Evolutionary conservation across 306 rosid species (phyloP), one percentile per base, ranked within the genome.

Genomic region (Alnus glutinosa): DNA sequence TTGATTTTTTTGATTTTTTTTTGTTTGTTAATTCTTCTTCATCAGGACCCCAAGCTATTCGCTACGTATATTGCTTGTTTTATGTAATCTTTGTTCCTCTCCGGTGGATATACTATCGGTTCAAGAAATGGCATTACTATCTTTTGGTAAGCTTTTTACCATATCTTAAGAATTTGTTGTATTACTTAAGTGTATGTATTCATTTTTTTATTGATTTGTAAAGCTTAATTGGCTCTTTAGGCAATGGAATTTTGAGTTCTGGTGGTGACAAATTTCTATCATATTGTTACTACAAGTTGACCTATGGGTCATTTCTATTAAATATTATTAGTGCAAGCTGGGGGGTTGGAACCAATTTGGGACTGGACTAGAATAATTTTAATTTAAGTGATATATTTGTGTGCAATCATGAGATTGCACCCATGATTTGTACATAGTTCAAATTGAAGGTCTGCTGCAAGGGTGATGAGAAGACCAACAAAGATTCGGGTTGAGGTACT

Each of bases 101-200:
- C 61, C 88, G 97, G 67, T 94, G 98, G 98, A 92, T 92, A 85
- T 92, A 89, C 89, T 94, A 94, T 82, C 91, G 93, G 85, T 92
- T 86, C 87, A 92, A 89, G 92, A 94, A 94, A 86, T 94, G 97
- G 97, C 98, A 94, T 83, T 94, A 94, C 83, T 94, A 94, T 80
- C 94, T 94, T 50, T 84, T 94, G 95, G 98, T 92, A 85, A 87
- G 93, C 79, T 52, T 73, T 73, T 73, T 73, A 34, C 55, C 11
- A 76, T 66, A 69, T 79, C 49, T 55, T 48, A 4, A 34, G 42
- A 50, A 48, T 34, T 48, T 39, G 3, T 71, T 80, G 36, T 15
- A 15, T 55, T 58, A 19, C 18, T 59, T 61, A 44, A 46, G 44
- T 46, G 42, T 37, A 12, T 32, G 2, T 44, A 16, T 77, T 37